phyloP scores from a whole-genome alignment of 2,329 filamentous ascomycete genomes.

The Aspergillus sp. region DNA sequence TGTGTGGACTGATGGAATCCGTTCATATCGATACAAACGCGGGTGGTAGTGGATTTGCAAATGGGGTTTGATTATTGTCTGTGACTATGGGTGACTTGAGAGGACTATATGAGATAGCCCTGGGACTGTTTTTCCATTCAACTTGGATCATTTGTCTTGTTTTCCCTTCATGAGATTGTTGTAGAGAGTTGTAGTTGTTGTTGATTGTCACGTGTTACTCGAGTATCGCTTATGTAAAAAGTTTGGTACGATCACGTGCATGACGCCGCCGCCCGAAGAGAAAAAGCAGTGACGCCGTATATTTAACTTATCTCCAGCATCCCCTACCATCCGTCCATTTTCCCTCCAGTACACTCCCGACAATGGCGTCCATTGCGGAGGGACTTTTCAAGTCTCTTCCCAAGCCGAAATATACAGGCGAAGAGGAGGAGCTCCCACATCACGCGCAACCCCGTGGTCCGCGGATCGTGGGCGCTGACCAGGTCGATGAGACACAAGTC shows the following conservation, averaged over 20 bases:
- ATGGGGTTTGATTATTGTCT: slow-evolving; percentile 13
- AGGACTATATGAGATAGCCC: neutral
- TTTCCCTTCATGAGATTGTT: neutral
- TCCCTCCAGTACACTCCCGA: slow-evolving; percentile 11
- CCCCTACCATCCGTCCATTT: slow-evolving; percentile 16
- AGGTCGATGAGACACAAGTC: slow-evolving; percentile 82
- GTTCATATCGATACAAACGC: slow-evolving; percentile 39
- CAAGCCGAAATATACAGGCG: slow-evolving; percentile 85
- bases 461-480: slow-evolving; percentile 74
- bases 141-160: neutral
- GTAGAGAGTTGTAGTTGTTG: no score
- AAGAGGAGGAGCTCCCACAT: slow-evolving; percentile 75
- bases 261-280: slow-evolving; percentile 15
- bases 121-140: neutral
- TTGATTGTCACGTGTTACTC: no score
- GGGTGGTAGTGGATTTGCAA: slow-evolving; percentile 32
- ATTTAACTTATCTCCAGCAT: slow-evolving; percentile 6
- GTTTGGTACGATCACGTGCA: neutral
- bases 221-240: no score
- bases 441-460: slow-evolving; percentile 75
- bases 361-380: slow-evolving; percentile 66
- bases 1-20: slow-evolving; percentile 41
- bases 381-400: slow-evolving; percentile 79
- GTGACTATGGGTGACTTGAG: neutral
- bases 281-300: slow-evolving; percentile 17